Percentiles rank a stretch among this genome's conserved stretches.
Evolutionary conservation across 192 early-diverging fungal genomes (phyloP).

Genomic region (Obelidium mucronatum): DNA sequence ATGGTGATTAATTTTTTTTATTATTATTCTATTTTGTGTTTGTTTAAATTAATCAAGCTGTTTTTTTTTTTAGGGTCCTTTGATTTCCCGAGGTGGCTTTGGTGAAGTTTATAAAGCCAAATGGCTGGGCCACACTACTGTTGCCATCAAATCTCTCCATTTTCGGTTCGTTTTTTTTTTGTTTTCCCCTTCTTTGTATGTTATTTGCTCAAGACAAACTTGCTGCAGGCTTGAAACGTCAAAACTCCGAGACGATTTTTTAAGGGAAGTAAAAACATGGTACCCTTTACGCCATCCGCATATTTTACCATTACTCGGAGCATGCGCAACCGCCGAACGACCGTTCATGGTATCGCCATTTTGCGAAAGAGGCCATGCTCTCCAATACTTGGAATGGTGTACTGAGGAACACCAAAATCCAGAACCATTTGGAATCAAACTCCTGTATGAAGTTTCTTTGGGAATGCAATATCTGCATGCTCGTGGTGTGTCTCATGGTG

Average conservation of each 20-base stretch:
- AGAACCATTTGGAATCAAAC: slow-evolving; percentile 12
- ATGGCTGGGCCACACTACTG: slow-evolving; percentile 44
- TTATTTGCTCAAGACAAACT: too few relatives aligned
- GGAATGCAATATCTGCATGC: slow-evolving; percentile 36
- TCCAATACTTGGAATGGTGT: slow-evolving; percentile 37
- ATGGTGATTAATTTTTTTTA: too few relatives aligned
- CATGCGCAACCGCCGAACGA: slow-evolving; percentile 41
- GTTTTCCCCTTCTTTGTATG: too few relatives aligned
- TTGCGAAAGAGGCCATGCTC: slow-evolving; percentile 42
- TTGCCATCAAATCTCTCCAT: slow-evolving; percentile 45
- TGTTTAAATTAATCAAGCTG: too few relatives aligned
- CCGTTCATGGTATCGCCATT: slow-evolving; percentile 57
- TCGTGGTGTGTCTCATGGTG: slow-evolving; percentile 26
- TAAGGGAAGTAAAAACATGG: slow-evolving; percentile 44
- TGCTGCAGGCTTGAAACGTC: slow-evolving; percentile 41
- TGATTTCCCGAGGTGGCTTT: slow-evolving; percentile 44
- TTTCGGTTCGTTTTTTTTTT: too few relatives aligned
- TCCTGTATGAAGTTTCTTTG: slow-evolving; percentile 26
- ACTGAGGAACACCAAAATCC: not conserved
- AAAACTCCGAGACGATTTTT: slow-evolving; percentile 38
- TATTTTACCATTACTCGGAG: slow-evolving; percentile 50
- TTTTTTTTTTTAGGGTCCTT: too few relatives aligned
- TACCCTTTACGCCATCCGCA: slow-evolving; percentile 48
- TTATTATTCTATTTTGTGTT: too few relatives aligned
- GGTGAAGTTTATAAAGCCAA: slow-evolving; percentile 41